Base-by-base conservation (phyloP, 495 filamentous ascomycete genomes). In the Chlorociboria aeruginascens region DNA sequence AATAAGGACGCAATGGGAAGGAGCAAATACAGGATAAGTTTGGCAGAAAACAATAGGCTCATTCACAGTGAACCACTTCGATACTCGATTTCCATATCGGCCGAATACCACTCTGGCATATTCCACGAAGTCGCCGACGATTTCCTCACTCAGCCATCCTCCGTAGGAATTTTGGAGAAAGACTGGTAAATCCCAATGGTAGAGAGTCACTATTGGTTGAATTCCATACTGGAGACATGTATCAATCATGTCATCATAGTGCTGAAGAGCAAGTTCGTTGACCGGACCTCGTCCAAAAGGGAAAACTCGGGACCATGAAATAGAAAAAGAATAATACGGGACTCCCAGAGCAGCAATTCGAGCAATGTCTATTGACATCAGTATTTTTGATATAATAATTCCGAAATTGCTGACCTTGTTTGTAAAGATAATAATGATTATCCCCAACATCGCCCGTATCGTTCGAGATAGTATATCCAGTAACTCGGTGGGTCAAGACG, bases 131-230 rank as follows among this genome's bases (percentile, higher is more conserved):
- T 71, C 61, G 46, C 64, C 65, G 3, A 71, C 56, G 34, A 70
- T 64, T 38, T 63, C 57, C 3, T 35, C 48, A 31, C 46, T 52
- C 11, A 62, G 58, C 68, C 67, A 71, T 30, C 62, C 68, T 16
- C 68, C 68, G 45, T 71, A 71, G 41, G 62, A 54, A 36, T 66
- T 65, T 45, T 68, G 66, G 29, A 71, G 49, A 12, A 59, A 58
- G n/a, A 70, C 55, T 6, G 68, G 68, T 13, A 66, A 63, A 52
- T 71, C 68, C 68, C 68, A 71, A 53, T 71, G 68, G 46, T 66
- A 71, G 25, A 71, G 61, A 40, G 63, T 69, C 3, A 71, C 50
- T 0, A 56, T 44, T 14, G 68, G 68, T 31, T 57, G 53, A 28
- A 71, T 63, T 40, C 64, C 64, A 49, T 64, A 61, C 34, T 61